These are phyloP conservation scores for Diplocarpon rosae DNA, from an alignment of 2,329 filamentous ascomycete genomes.

Conservation along the genomic window DNA sequence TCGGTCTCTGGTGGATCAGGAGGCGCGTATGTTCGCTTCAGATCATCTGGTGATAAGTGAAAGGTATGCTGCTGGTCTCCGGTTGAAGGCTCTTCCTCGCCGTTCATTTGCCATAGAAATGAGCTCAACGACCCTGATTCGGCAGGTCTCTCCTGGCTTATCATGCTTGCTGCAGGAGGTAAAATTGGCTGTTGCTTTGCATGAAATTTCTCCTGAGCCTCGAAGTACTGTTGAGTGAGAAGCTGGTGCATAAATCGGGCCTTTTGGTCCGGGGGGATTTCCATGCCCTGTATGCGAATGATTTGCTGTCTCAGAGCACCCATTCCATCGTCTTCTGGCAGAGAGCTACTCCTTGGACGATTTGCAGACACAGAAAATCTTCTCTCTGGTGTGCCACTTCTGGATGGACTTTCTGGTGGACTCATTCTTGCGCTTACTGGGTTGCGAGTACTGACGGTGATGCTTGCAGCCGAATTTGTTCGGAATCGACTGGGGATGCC, in stretches of 20 bases:
- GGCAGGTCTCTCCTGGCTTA: constrained; percentile 32
- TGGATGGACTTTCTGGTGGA: constrained; percentile 17
- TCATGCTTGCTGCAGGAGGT: constrained; percentile 22
- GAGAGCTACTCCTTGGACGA: constrained; percentile 18
- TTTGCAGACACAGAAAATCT: constrained; percentile 7
- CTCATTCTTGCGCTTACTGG: constrained; percentile 15
- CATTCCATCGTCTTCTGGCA: constrained; percentile 73
- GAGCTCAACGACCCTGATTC: constrained; percentile 39
- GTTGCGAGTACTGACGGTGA: constrained; percentile 7
- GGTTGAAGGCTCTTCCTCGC: constrained; percentile 13
- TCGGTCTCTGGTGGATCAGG: constrained; percentile 38
- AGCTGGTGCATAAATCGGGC: constrained; percentile 60
- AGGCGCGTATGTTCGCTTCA: constrained; percentile 56
- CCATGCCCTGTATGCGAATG: constrained; percentile 52
- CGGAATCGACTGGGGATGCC: constrained; percentile 19
- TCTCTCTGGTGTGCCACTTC: constrained; percentile 17
- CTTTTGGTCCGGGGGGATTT: constrained; percentile 51
- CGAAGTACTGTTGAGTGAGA: constrained; percentile 57
- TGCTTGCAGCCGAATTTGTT: constrained; percentile 14
- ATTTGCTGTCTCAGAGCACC: constrained; percentile 54
- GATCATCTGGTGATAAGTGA: constrained; percentile 46
- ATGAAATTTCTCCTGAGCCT: constrained; percentile 29
- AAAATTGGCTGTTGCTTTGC: constrained; percentile 19
- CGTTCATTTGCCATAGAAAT: constrained; percentile 45
- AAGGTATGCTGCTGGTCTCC: constrained; percentile 31